These are phyloP conservation scores for Yamadazyma diddensiae DNA, from an alignment of 1,139 yeast genomes.

Conservation along the genomic window DNA sequence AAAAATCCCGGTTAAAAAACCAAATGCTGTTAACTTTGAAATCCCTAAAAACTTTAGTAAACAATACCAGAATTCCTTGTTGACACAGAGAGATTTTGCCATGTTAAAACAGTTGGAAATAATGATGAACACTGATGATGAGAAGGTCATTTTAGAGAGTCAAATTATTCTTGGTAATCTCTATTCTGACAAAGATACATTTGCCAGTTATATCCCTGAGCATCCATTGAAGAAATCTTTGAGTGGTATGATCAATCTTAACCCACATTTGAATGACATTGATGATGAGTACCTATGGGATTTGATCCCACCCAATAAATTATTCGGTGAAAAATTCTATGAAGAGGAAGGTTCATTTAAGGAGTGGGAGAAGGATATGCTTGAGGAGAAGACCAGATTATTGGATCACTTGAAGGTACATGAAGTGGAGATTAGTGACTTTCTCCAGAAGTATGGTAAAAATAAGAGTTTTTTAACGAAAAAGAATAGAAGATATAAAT, in stretches of 20 bases:
- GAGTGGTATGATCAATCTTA: slow-evolving; percentile 40
- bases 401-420: slow-evolving; percentile 12
- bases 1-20: slow-evolving; percentile 7
- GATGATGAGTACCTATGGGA: slow-evolving; percentile 44
- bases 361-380: slow-evolving; percentile 32
- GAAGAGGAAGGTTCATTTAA: slow-evolving; percentile 31
- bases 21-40: slow-evolving; percentile 23
- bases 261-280: slow-evolving; percentile 33
- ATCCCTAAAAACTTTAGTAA: slow-evolving; percentile 32
- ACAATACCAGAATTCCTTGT: slow-evolving; percentile 19
- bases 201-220: slow-evolving; percentile 27
- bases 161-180: slow-evolving; percentile 27
- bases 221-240: slow-evolving; percentile 41
- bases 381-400: slow-evolving; percentile 11
- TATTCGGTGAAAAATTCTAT: slow-evolving; percentile 39
- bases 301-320: slow-evolving; percentile 32
- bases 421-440: slow-evolving; percentile 13
- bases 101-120: slow-evolving; percentile 26
- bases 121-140: slow-evolving; percentile 25
- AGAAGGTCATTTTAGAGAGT: slow-evolving; percentile 22
- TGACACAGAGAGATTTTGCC: slow-evolving; percentile 25
- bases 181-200: slow-evolving; percentile 28
- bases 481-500: slow-evolving; percentile 27
- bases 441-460: slow-evolving; percentile 12
- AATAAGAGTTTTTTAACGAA: slow-evolving; percentile 17